Conservation (phyloP, 768 basidiomycete genomes). For the Mycena indigotica region DNA sequence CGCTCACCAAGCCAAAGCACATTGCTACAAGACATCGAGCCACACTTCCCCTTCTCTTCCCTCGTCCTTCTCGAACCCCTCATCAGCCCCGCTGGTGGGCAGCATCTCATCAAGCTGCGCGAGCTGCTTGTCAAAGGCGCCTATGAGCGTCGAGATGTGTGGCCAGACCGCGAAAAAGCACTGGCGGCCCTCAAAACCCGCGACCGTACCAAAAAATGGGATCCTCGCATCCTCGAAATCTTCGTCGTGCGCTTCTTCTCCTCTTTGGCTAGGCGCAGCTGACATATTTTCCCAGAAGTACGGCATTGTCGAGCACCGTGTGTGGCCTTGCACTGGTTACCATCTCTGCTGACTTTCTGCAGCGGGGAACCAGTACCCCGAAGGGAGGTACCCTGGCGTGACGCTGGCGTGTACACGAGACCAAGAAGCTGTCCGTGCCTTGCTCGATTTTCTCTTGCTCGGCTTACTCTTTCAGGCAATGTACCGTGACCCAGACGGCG, state of each 20-base stretch:
- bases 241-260: slow-evolving; percentile 50
- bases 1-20: slow-evolving; percentile 41
- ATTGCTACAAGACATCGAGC: slow-evolving; percentile 52
- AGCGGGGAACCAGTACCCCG: slow-evolving; percentile 18
- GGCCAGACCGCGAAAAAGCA: slow-evolving; percentile 51
- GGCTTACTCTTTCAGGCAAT: slow-evolving; percentile 47
- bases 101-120: slow-evolving; percentile 45
- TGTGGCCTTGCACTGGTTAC: slow-evolving; percentile 12
- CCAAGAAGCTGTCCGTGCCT: slow-evolving; percentile 57
- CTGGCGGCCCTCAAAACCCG: slow-evolving; percentile 37
- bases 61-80: slow-evolving; percentile 68
- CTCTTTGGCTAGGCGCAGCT: not conserved
- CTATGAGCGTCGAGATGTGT: slow-evolving; percentile 51
- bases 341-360: not conserved
- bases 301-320: slow-evolving; percentile 45
- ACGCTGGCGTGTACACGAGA: slow-evolving; percentile 60
- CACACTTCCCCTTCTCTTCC: slow-evolving; percentile 47
- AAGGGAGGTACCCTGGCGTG: slow-evolving; percentile 41
- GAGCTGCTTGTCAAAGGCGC: slow-evolving; percentile 47
- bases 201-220: slow-evolving; percentile 48
- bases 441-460: not conserved
- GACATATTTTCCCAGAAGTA: slow-evolving; percentile 38
- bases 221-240: slow-evolving; percentile 49
- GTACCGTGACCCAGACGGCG: slow-evolving; percentile 61
- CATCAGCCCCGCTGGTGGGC: slow-evolving; percentile 52